These are phyloP conservation scores for Phyllachora maydis DNA, from an alignment of 2,329 filamentous ascomycete species.

Conservation along the genomic window DNA sequence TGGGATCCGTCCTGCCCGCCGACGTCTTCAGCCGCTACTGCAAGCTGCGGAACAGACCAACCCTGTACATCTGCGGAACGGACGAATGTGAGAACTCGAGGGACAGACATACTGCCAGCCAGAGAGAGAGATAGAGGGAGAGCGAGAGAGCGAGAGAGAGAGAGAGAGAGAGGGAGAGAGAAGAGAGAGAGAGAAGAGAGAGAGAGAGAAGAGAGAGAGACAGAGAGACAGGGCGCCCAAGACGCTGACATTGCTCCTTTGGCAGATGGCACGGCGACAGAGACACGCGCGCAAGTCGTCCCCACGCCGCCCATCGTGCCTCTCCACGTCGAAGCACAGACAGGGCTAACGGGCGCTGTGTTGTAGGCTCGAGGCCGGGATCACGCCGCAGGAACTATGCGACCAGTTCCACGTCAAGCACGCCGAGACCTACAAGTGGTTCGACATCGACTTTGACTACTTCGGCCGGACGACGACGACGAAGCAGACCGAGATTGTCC, in stretches of 20 bases:
- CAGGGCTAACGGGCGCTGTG: too few relatives aligned
- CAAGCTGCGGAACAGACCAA: conserved; percentile 59
- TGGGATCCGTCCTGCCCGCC: conserved; percentile 30
- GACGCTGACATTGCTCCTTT: conserved; percentile 1
- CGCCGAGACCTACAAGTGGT: conserved; percentile 74
- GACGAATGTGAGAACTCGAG: conserved; percentile 5
- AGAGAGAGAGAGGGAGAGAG: too few relatives aligned
- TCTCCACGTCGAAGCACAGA: too few relatives aligned
- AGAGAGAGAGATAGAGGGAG: too few relatives aligned
- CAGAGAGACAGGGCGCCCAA: too few relatives aligned
- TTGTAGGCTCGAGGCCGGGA: conserved; percentile 69
- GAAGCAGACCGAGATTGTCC: conserved; percentile 53
- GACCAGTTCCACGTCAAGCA: conserved; percentile 84
- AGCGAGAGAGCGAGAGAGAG: too few relatives aligned
- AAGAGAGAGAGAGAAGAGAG: too few relatives aligned
- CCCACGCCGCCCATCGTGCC: too few relatives aligned
- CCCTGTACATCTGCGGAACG: conserved; percentile 62
- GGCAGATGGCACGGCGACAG: conserved; percentile 65
- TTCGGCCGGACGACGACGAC: conserved; percentile 55
- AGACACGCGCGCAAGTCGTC: conserved; percentile 90
- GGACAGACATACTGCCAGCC: too few relatives aligned
- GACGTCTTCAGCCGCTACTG: conserved; percentile 72
- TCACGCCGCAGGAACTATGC: conserved; percentile 61
- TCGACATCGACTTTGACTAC: conserved; percentile 56
- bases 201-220: too few relatives aligned